Evolutionary conservation across 352 stramenopile genomes (phyloP).

Genomic region (Phytophthora sojae): DNA sequence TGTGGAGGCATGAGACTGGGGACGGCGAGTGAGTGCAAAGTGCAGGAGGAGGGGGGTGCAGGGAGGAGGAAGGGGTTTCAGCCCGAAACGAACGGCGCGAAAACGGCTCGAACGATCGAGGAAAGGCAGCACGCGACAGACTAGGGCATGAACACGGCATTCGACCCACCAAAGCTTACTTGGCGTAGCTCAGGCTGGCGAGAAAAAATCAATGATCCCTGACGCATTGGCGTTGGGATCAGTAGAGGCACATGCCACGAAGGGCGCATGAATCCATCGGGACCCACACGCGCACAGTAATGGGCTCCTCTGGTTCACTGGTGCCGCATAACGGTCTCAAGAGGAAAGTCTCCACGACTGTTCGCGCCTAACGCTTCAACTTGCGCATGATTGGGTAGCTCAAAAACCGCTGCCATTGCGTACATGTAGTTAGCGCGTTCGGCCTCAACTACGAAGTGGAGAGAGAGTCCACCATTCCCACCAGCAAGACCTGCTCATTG

Average conservation of each 20-base stretch:
- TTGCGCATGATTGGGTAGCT: not conserved
- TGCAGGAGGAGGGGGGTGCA: not conserved
- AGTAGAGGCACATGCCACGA: not conserved
- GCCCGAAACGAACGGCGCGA: not conserved
- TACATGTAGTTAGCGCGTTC: too few relatives aligned
- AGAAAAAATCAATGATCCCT: not conserved
- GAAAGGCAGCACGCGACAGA: conserved; percentile 24
- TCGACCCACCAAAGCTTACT: not conserved
- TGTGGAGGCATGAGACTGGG: conserved; percentile 10
- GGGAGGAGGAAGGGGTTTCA: conserved; percentile 3
- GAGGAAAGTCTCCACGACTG: not conserved
- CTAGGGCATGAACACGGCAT: not conserved
- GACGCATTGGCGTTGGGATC: not conserved
- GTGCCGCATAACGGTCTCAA: not conserved
- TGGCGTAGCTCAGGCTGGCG: not conserved
- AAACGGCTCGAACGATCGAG: conserved; percentile 32
- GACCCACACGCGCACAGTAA: not conserved
- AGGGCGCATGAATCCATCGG: not conserved
- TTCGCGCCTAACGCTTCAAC: not conserved
- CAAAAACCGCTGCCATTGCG: not conserved
- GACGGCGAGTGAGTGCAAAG: not conserved
- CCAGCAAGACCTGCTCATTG: too few relatives aligned
- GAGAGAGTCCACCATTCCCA: too few relatives aligned
- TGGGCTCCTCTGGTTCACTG: not conserved
- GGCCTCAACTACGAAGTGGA: too few relatives aligned